Evolutionary conservation across 768 basidiomycete genomes (phyloP), one percentile per base, ranked within the genome.

Genomic region (Lenzites betulinus): DNA sequence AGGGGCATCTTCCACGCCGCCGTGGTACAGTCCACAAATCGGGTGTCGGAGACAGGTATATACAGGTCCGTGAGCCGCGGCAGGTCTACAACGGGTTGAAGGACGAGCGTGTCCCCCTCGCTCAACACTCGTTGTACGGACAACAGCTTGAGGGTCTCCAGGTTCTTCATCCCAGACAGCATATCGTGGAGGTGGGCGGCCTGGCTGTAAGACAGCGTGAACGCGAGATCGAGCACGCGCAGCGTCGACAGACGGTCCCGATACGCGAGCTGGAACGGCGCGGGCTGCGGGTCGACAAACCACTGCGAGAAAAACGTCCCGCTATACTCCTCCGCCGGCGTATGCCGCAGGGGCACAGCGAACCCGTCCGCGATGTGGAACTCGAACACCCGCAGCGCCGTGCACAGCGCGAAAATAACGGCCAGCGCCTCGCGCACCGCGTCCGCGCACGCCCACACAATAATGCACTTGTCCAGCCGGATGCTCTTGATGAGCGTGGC

Each of bases 321-420:
- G n/a, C n/a, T n/a, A n/a, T n/a, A n/a, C n/a, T n/a, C n/a, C n/a
- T n/a, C n/a, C n/a, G n/a, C n/a, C n/a, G n/a, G n/a, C n/a, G n/a
- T n/a, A n/a, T n/a, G n/a, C n/a, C n/a, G n/a, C n/a, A 25, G 12
- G 23, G 25, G 38, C 12, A 35, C 28, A 18, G 58, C 50, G 50
- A 59, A 52, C 25, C 46, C 28, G 2, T 18, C 41, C n/a, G 35
- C 25, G 4, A 33, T 16, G 23, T 41, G 53, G 33, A 50, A 38
- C 16, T 48, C 48, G 41, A 60, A 55, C 22, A 48, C 30, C 35
- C 53, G 59, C 13, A 60, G 48, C 2, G 59, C 53, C 25, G 25
- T 39, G 12, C 52, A 54, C 23, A 20, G 53, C 20, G 22, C 15
- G 9, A 60, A 33, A 26, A 60, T 55, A 28, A 15, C 9, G 22